Evolutionary conservation across 441 rosid genomes (phyloP).

Genomic region (Mallotus japonicus): DNA sequence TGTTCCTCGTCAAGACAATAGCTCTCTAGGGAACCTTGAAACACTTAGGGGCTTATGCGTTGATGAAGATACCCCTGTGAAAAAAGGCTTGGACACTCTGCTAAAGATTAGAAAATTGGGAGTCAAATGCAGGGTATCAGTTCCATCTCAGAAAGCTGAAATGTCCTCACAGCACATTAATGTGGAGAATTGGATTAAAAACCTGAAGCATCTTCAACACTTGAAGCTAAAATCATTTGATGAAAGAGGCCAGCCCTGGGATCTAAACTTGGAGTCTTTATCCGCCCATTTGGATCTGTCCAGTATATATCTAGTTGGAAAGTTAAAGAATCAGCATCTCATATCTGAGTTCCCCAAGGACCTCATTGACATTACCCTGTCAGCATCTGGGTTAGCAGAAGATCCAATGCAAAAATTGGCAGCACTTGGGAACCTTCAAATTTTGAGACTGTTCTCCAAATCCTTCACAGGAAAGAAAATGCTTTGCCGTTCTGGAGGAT

Average conservation of each 20-base stretch:
- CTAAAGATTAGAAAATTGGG: conserved; percentile 2
- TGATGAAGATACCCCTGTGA: conserved; percentile 8
- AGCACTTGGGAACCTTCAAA: neutral
- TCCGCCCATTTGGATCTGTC: neutral
- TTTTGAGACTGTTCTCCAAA: neutral
- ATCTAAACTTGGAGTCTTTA: neutral
- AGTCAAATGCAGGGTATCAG: neutral
- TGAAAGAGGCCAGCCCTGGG: neutral
- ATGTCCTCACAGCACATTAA: neutral
- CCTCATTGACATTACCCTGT: neutral
- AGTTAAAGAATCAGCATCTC: neutral
- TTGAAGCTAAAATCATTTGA: conserved; percentile 8
- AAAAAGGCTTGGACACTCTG: conserved; percentile 1
- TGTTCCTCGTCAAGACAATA: neutral
- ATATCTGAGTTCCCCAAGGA: neutral
- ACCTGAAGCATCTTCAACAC: neutral
- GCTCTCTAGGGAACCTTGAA: neutral
- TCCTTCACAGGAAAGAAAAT: neutral
- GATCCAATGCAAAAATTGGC: neutral
- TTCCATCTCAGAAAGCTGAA: neutral
- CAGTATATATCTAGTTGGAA: neutral
- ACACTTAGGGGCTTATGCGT: neutral
- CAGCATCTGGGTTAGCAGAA: neutral
- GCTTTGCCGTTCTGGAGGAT: neutral
- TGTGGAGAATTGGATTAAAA: neutral